These are phyloP conservation scores for Fraxinus dipetala DNA, from an alignment of 305 asterid genomes.

Conservation along the genomic window DNA sequence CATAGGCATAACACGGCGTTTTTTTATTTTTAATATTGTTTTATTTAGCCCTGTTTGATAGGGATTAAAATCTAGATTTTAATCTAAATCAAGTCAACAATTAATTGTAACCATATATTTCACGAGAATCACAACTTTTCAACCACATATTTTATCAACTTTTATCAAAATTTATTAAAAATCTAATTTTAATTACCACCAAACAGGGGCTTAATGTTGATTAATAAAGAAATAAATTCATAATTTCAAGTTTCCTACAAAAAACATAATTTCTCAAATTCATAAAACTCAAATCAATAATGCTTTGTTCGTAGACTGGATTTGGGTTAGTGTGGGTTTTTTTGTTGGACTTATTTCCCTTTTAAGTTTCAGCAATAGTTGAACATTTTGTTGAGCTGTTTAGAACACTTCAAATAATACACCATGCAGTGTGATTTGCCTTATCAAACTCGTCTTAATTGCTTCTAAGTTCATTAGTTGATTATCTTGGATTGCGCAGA, in stretches of 20 bases:
- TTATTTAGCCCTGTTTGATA: background rate
- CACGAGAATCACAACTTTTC: background rate
- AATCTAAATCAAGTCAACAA: background rate
- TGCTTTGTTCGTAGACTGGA: background rate
- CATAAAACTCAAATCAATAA: background rate
- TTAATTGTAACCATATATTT: too few relatives aligned
- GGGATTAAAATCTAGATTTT: background rate
- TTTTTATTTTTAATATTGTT: too few relatives aligned
- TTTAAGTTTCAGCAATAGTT: background rate
- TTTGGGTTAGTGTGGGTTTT: background rate
- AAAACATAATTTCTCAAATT: background rate
- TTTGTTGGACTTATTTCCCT: background rate
- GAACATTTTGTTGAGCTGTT: background rate
- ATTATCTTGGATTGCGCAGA: background rate
- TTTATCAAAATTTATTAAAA: too few relatives aligned
- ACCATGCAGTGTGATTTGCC: background rate
- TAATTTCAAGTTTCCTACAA: background rate
- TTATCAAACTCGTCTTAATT: background rate
- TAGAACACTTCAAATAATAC: background rate
- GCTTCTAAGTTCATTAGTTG: background rate
- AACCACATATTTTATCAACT: background rate
- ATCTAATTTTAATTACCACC: too few relatives aligned
- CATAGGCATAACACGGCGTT: background rate
- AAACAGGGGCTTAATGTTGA: background rate
- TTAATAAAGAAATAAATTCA: too few relatives aligned